Evolutionary conservation across 2,329 filamentous ascomycete genomes (phyloP), one percentile per base, ranked within the genome.

Genomic region (Rhynchosporium graminicola): DNA sequence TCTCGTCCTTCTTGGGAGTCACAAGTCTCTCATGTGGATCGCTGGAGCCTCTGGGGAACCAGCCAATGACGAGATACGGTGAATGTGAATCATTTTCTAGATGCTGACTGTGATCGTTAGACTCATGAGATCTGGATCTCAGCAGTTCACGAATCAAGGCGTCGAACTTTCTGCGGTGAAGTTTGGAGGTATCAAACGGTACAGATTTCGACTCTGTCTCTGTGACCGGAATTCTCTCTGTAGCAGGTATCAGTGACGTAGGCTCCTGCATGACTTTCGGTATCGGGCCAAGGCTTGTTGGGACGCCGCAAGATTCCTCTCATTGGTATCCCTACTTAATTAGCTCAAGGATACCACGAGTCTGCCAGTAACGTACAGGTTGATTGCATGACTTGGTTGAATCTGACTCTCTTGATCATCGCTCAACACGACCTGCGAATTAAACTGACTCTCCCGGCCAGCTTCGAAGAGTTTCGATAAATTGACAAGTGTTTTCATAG

Each of bases 1-100:
- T 63, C 33, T n/a, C 59, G 60, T 10, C 63, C 60, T 2, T 58
- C 42, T 0, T 67, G 57, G 28, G 66, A 68, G 26, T 68, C 29
- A 67, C 20, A 8, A 65, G 67, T 2, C 63, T 48, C 43, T 69
- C 68, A 13, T 65, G 48, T 2, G 66, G 68, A 52, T 69, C 66
- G 26, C 55, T 60, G 3, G 63, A 57, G 12, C 62, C 55, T n/a
- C 52, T 56, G 3, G 51, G 46, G 54, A 69, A 69, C 66, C 66
- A 69, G 15, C 68, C 65, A 26, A 69, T 63, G 10, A 68, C 66
- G 29, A 68, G 60, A 33, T 68, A 69, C 3, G 65, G 61, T n/a
- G 12, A 66, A 58, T 12, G 64, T 63, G 47, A 62, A 66, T 12
- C 56, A 62, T 31, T 59, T 52, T 12, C 45, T 36, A 8, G 59